phyloP scores from a whole-genome alignment of 2,329 filamentous ascomycete species.

The Colletotrichum musae region DNA sequence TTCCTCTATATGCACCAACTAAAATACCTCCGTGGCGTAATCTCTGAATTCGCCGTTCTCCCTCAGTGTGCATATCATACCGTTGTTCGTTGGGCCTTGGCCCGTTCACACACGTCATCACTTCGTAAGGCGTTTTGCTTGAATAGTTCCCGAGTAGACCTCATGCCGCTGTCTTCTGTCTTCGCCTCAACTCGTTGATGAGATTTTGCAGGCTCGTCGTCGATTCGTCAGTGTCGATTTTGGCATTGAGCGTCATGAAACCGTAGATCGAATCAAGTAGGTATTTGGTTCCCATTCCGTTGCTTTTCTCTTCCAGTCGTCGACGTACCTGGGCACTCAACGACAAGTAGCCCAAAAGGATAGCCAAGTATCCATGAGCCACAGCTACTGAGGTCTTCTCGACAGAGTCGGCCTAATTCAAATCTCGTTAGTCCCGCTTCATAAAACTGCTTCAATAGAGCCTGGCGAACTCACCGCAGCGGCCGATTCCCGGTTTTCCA shows the following conservation, averaged over 20 bases:
- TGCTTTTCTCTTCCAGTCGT: conserved; percentile 58
- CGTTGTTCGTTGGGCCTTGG: too few relatives aligned
- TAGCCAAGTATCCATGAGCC: conserved; percentile 86
- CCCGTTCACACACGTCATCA: too few relatives aligned
- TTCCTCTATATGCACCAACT: too few relatives aligned
- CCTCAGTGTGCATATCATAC: too few relatives aligned
- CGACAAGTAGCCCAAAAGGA: conserved; percentile 86
- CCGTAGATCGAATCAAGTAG: conserved; percentile 68
- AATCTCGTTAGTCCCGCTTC: neutral
- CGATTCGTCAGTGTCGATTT: conserved; percentile 60
- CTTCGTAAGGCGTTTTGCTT: neutral
- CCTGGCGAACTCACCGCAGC: conserved; percentile 72
- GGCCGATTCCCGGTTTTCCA: conserved; percentile 75
- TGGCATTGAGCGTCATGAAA: conserved; percentile 67
- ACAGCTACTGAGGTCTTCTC: conserved; percentile 86
- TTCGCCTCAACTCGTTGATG: conserved; percentile 51
- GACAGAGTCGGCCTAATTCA: conserved; percentile 73
- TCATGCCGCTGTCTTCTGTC: conserved; percentile 12
- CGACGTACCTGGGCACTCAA: conserved; percentile 64
- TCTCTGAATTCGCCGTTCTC: too few relatives aligned
- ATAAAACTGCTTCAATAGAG: neutral
- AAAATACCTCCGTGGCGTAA: too few relatives aligned
- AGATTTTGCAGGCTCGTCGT: conserved; percentile 52
- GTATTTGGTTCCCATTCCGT: conserved; percentile 59
- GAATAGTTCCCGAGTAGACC: neutral